phyloP scores from a whole-genome alignment of 805 yeast genomes.

The Gaillardinia entomophila region DNA sequence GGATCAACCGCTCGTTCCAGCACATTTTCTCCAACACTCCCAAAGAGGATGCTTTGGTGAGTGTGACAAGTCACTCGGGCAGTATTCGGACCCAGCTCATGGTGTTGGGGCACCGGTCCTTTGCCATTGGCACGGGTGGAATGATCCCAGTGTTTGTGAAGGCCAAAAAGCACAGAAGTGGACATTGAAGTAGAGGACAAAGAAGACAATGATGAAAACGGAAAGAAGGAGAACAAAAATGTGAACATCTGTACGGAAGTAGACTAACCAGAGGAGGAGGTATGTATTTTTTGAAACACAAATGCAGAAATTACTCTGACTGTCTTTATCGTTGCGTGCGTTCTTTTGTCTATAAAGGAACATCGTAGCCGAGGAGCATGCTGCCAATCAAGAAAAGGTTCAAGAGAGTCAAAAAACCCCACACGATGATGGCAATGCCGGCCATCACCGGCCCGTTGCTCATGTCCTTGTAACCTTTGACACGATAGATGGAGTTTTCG shows the following conservation, averaged over 20 bases:
- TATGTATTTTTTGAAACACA: too few species aligned
- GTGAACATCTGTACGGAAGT: background rate
- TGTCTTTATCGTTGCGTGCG: slow-evolving; percentile 6
- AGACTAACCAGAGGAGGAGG: too few species aligned
- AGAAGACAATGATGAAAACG: too few species aligned
- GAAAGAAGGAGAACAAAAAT: too few species aligned
- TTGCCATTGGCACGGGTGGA: slow-evolving; percentile 49
- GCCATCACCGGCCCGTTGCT: slow-evolving; percentile 60
- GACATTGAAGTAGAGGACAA: too few species aligned
- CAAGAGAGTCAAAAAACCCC: slow-evolving; percentile 66
- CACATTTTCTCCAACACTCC: slow-evolving; percentile 21
- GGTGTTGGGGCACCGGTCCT: slow-evolving; percentile 43
- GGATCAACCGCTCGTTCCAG: slow-evolving; percentile 31
- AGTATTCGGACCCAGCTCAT: slow-evolving; percentile 42
- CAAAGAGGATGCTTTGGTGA: slow-evolving; percentile 21
- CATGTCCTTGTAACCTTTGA: slow-evolving; percentile 51
- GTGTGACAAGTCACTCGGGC: slow-evolving; percentile 49
- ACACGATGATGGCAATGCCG: slow-evolving; percentile 50
- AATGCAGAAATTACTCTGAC: too few species aligned
- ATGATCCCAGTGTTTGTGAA: slow-evolving; percentile 51
- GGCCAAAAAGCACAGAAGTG: too few species aligned
- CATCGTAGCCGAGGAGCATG: slow-evolving; percentile 45
- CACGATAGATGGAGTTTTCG: slow-evolving; percentile 15
- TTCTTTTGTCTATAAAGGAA: slow-evolving; percentile 31
- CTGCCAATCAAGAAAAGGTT: slow-evolving; percentile 63